These are phyloP conservation scores for Solanum peruvianum DNA, from an alignment of 257 asterid genomes.

Conservation along the genomic window DNA sequence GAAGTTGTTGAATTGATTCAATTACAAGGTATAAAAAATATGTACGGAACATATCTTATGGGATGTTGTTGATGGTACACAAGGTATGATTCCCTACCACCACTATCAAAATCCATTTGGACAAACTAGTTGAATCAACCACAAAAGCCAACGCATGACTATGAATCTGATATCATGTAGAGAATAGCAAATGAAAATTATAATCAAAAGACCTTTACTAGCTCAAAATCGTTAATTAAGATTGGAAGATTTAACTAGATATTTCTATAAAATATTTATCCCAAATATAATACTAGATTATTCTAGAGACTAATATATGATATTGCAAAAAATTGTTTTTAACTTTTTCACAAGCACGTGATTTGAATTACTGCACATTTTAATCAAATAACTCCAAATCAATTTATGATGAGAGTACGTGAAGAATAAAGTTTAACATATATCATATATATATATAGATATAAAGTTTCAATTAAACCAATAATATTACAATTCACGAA, in stretches of 20 bases:
- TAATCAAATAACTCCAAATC: background rate
- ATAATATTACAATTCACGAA: too few relatives aligned
- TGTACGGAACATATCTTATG: too few relatives aligned
- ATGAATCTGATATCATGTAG: background rate
- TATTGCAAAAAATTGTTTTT: background rate
- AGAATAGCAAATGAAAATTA: background rate
- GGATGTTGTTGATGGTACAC: background rate
- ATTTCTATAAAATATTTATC: background rate
- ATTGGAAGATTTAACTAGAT: too few relatives aligned
- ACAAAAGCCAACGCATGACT: background rate
- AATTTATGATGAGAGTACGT: background rate
- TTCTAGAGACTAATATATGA: background rate
- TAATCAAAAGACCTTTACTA: too few relatives aligned
- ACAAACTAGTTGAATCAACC: background rate
- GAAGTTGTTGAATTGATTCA: too few relatives aligned
- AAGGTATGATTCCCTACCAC: too few relatives aligned
- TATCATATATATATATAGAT: too few relatives aligned
- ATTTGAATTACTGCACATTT: background rate
- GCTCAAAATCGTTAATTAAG: background rate
- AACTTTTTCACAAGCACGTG: background rate
- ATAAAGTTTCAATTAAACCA: background rate
- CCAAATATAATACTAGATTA: background rate
- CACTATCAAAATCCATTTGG: background rate
- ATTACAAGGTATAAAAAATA: too few relatives aligned
- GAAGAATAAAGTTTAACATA: background rate